phyloP scores from a whole-genome alignment of 2,329 filamentous ascomycete genomes.

The Colletotrichum viniferum region DNA sequence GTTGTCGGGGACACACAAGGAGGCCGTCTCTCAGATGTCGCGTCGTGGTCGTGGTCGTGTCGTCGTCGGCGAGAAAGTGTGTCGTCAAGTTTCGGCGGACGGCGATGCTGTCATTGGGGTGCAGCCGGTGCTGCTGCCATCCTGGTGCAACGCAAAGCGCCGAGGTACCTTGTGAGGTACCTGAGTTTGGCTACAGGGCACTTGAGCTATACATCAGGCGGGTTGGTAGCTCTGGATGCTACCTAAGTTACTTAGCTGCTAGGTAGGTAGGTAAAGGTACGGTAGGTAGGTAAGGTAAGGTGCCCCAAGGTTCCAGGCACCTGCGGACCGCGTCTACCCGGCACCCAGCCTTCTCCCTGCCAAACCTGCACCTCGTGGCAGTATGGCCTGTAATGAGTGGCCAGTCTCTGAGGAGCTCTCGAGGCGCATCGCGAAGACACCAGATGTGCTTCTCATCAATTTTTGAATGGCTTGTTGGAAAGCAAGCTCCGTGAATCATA shows the following conservation, averaged over 20 bases:
- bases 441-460: not conserved
- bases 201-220: not conserved
- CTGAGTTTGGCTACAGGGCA: not conserved
- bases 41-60: not conserved
- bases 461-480: not conserved
- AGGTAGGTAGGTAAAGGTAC: not conserved
- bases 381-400: not conserved
- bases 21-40: not conserved
- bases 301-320: not conserved
- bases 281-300: not conserved
- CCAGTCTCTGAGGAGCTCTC: not conserved
- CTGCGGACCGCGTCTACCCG: not conserved
- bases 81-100: constrained; percentile 13
- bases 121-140: constrained; percentile 3
- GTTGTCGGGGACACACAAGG: not conserved
- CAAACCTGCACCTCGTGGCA: not conserved
- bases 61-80: not conserved
- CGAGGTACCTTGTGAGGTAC: not conserved
- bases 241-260: not conserved
- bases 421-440: not conserved
- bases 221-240: not conserved
- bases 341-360: not conserved
- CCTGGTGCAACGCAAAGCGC: constrained; percentile 2
- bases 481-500: not conserved
- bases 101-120: constrained; percentile 18